Conservation (phyloP, 371 early-diverging fungal genomes). For the Sanchytrium tribonematis region DNA sequence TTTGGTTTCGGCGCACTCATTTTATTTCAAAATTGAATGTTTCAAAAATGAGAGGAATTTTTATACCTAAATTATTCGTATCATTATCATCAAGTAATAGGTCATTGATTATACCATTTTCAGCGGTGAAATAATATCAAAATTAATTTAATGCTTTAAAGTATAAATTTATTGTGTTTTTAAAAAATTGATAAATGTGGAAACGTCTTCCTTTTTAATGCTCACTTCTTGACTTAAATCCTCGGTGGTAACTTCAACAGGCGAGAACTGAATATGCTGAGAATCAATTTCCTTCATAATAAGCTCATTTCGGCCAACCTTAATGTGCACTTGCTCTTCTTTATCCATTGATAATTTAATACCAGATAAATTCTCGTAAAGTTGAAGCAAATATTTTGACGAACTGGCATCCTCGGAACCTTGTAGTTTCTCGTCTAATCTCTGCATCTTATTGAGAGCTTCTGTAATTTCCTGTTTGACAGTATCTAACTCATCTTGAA, state of each 20-base stretch:
- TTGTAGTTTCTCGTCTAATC: not conserved
- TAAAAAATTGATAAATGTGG: not conserved
- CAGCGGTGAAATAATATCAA: no score
- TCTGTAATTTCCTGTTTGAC: not conserved
- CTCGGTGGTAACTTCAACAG: not conserved
- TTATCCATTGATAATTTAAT: not conserved
- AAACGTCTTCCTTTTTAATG: not conserved
- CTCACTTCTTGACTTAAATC: not conserved
- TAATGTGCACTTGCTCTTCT: not conserved
- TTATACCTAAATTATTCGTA: no score
- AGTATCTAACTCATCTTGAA: not conserved
- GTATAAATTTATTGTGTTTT: not conserved
- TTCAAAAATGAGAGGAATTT: no score
- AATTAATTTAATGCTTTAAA: no score
- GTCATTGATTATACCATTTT: no score
- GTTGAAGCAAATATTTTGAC: not conserved
- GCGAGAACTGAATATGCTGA: not conserved
- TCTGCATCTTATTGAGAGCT: not conserved
- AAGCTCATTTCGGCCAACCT: not conserved
- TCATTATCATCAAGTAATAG: no score
- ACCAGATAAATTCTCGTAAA: not conserved
- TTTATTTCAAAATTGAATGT: no score
- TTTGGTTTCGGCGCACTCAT: no score
- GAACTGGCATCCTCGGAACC: not conserved
- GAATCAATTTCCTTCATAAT: not conserved